Conservation (phyloP, 148 eudicot genomes). For the Cornus controversa region DNA sequence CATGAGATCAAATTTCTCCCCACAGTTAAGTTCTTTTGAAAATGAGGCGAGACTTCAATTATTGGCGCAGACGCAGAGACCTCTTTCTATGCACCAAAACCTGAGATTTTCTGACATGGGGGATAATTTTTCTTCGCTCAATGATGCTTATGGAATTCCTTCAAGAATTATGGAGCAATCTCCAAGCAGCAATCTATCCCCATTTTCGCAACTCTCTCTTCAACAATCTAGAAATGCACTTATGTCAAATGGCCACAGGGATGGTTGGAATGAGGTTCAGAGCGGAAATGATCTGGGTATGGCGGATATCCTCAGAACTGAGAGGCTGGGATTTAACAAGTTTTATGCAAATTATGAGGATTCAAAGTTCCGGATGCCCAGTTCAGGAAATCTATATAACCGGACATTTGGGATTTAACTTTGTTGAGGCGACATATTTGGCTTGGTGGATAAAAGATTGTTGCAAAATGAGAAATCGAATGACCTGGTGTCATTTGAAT, state of each 20-base stretch:
- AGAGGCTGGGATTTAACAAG: conserved; percentile 45
- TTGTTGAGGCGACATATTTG: conserved; percentile 4
- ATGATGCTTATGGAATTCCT: conserved; percentile 50
- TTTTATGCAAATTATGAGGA: conserved; percentile 48
- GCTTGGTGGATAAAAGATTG: neutral
- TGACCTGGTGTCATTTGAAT: neutral
- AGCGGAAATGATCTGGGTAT: conserved; percentile 43
- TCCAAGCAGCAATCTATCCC: conserved; percentile 33
- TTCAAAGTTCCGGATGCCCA: conserved; percentile 50
- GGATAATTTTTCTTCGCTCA: conserved; percentile 38
- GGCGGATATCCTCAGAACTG: conserved; percentile 54
- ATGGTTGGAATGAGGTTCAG: conserved; percentile 57
- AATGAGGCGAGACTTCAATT: conserved; percentile 63
- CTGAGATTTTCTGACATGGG: conserved; percentile 50
- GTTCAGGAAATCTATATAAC: conserved; percentile 52
- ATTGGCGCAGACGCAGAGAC: conserved; percentile 74
- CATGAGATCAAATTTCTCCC: conserved; percentile 47
- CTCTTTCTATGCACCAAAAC: conserved; percentile 61
- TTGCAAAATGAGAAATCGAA: conserved; percentile 13
- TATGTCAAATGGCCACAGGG: conserved; percentile 73
- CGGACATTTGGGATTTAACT: conserved; percentile 53
- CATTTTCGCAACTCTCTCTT: conserved; percentile 38
- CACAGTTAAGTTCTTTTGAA: conserved; percentile 56
- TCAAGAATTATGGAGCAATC: conserved; percentile 64
- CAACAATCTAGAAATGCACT: conserved; percentile 57